A percentile compares a stretch with the other conserved stretches of the same genome.
Evolutionary conservation across 345 rosid genomes (phyloP).

Genomic region (Rhizophora apiculata): DNA sequence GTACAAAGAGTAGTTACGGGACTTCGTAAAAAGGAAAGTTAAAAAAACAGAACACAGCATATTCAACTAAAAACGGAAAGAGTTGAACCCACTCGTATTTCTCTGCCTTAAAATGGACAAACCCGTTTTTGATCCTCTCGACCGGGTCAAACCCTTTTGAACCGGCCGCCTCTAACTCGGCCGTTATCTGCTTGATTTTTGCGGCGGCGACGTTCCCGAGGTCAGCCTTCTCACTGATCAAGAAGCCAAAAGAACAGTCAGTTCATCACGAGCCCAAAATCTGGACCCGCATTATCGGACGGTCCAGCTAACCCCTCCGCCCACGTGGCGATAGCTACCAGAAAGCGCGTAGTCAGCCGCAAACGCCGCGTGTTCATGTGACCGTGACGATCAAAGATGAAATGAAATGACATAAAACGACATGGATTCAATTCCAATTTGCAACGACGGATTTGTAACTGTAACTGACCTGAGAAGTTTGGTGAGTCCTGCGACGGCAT

Average conservation of each 20-base stretch:
- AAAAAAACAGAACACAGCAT: neutral
- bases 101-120: slow-evolving; percentile 65
- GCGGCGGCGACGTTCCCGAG: slow-evolving; percentile 74
- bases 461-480: slow-evolving; percentile 63
- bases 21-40: neutral
- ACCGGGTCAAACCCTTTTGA: slow-evolving; percentile 47
- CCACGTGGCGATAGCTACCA: neutral
- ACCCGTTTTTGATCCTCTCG: slow-evolving; percentile 64
- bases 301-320: neutral
- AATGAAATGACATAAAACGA: slow-evolving; percentile 5
- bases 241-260: slow-evolving; percentile 12
- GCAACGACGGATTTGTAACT: too few species aligned
- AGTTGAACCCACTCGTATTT: slow-evolving; percentile 58
- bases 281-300: slow-evolving; percentile 6
- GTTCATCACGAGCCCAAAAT: neutral
- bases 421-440: neutral
- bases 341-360: neutral
- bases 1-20: neutral
- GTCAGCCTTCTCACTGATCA: slow-evolving; percentile 55
- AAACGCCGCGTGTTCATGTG: neutral
- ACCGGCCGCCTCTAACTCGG: slow-evolving; percentile 56
- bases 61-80: neutral
- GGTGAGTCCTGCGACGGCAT: slow-evolving; percentile 68
- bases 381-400: too few species aligned
- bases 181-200: slow-evolving; percentile 71